Evolutionary conservation across 805 yeast species (phyloP).

Genomic region (Ogataea haglerorum): DNA sequence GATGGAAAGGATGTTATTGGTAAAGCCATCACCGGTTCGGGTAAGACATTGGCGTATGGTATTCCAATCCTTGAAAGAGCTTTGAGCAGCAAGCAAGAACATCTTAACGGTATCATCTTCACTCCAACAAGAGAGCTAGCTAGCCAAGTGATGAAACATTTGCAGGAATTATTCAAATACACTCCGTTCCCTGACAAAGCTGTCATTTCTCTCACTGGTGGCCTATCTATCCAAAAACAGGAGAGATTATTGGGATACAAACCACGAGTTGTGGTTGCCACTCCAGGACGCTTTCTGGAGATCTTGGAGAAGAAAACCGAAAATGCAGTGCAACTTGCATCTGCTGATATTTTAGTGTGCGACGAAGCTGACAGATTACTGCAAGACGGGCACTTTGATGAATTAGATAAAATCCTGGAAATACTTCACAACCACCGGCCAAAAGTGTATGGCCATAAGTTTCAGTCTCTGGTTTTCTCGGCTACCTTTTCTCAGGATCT

Average conservation of each 20-base stretch:
- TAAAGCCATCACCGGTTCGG: constrained; percentile 96
- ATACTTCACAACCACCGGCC: constrained; percentile 52
- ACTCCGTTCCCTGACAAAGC: constrained; percentile 44
- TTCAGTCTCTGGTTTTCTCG: constrained; percentile 90
- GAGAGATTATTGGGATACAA: constrained; percentile 69
- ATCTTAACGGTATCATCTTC: constrained; percentile 76
- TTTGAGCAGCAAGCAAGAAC: constrained; percentile 28
- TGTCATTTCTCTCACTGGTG: constrained; percentile 85
- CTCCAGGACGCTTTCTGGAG: constrained; percentile 92
- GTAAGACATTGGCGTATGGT: constrained; percentile 95
- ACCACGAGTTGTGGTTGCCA: constrained; percentile 84
- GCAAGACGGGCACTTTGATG: constrained; percentile 96
- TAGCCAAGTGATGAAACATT: constrained; percentile 84
- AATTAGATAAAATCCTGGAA: constrained; percentile 76
- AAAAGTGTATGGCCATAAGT: constrained; percentile 37
- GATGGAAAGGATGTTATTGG: constrained; percentile 83
- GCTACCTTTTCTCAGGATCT: constrained; percentile 88
- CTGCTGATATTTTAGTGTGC: constrained; percentile 56
- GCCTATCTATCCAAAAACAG: constrained; percentile 91
- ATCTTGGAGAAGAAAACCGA: constrained; percentile 61
- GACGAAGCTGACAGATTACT: constrained; percentile 96
- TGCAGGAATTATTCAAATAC: constrained; percentile 51
- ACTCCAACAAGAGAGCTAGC: constrained; percentile 97
- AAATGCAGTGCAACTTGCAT: constrained; percentile 38
- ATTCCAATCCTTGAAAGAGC: constrained; percentile 80